Evolutionary conservation across 1,284 basidiomycete genomes (phyloP).

Genomic region (Cutaneotrichosporon cavernicola): DNA sequence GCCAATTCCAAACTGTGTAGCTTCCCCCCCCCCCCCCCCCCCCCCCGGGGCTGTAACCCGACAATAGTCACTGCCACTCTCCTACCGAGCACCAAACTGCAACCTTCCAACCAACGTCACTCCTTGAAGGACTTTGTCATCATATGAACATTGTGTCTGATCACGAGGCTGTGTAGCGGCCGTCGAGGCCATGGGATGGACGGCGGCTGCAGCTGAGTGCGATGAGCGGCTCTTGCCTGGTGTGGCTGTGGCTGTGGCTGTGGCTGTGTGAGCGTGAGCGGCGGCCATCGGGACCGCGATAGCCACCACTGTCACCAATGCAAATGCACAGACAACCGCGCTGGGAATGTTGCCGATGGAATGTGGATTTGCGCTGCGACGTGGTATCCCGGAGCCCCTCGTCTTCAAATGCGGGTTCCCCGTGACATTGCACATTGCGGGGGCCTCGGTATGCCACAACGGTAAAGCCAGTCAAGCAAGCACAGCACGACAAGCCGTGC

Average conservation of each 20-base stretch:
- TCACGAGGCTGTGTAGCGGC: background rate
- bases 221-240: background rate
- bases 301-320: background rate
- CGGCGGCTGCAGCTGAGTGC: background rate
- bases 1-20: background rate
- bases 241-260: background rate
- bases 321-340: background rate
- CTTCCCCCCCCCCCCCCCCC: background rate
- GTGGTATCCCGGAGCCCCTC: background rate
- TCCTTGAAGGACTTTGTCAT: background rate
- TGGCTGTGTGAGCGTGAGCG: background rate
- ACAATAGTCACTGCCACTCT: background rate
- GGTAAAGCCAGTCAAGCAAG: background rate
- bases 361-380: background rate
- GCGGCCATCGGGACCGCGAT: background rate
- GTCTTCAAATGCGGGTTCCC: background rate
- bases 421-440: too few relatives aligned
- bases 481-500: background rate
- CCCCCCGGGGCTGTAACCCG: background rate
- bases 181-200: background rate
- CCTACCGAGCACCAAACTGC: background rate
- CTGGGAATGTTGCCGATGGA: background rate
- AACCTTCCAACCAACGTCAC: background rate
- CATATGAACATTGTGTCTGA: conserved; percentile 2
- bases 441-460: background rate